Base-by-base conservation (phyloP, 768 basidiomycete species). In the Strobilomyces echinocephalus region DNA sequence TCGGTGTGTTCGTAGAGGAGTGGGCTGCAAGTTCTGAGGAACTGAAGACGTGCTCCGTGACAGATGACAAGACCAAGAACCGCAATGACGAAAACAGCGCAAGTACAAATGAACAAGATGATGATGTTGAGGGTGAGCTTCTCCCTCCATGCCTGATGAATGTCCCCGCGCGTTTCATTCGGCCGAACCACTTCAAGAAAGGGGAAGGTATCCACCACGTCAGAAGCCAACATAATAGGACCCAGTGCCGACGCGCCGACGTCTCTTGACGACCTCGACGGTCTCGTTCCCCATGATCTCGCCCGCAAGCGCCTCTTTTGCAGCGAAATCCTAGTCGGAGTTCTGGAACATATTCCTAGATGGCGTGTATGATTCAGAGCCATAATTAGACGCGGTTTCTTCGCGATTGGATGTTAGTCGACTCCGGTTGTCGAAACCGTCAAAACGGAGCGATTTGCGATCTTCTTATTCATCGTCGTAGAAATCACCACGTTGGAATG, bases 101-200 rank as follows among this genome's bases (percentile, higher is more conserved):
- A 83, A n/a, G 70, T 87, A 58, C 94, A 97, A 30, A 90, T 76
- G 64, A 97, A 83, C 95, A 95, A 97, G 62, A 99, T 98, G 72
- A 99, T 75, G 54, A 24, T 24, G 24, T 24, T 24, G 24, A 24
- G 24, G 24, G 24, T 4, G 24, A 24, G 24, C 24, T 24, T 98
- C 72, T 98, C 97, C 54, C 95, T 76, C 97, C 97, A 99, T 2
- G 97, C 97, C 69, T 97, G 93, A 24, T 88, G 83, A 21, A 99
- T 79, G 63, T 99, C 97, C 57, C 87, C 69, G 8, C 69, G 8
- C 95, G 87, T 73, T 97, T 97, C 94, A 97, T 97, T 28, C 91
- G 79, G 1, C 95, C 94, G 50, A 91, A 57, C 66, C 80, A 84
- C 10, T 70, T 76, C 40, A 99, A 73, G 47, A 85, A 69, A 3